Conservation (phyloP, 306 rosid genomes). For the Vicia sativa region DNA sequence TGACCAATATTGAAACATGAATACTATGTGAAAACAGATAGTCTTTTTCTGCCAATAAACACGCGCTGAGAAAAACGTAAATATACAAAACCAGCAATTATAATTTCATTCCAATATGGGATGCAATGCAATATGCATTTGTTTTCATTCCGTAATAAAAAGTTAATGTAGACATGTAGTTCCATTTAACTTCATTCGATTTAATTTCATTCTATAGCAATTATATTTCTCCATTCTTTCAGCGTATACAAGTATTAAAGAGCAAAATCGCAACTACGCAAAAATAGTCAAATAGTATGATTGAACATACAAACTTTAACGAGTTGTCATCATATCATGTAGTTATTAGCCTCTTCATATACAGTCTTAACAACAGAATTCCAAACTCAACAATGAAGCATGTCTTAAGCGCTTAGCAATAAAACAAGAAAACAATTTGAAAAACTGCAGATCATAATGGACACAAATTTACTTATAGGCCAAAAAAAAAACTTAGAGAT, state of each 20-base stretch:
- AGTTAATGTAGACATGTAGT: not conserved
- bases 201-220: not conserved
- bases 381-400: too few species aligned
- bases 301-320: not conserved
- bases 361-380: too few species aligned
- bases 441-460: slow-evolving; percentile 17
- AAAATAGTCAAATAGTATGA: not conserved
- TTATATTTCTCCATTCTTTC: slow-evolving; percentile 1
- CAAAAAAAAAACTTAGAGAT: too few species aligned
- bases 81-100: not conserved
- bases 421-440: not conserved
- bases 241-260: not conserved
- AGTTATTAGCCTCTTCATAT: too few species aligned
- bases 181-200: not conserved
- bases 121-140: slow-evolving; percentile 11
- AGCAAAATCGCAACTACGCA: not conserved
- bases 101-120: not conserved
- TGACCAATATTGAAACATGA: not conserved
- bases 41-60: slow-evolving; percentile 9
- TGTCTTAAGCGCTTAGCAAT: not conserved
- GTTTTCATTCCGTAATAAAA: not conserved
- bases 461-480: not conserved
- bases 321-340: too few species aligned
- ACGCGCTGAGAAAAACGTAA: not conserved
- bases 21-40: not conserved